Percentiles rank a stretch among this genome's conserved stretches.
Conservation (phyloP, 495 filamentous ascomycete species). For the Hyaloscypha finlandica region DNA sequence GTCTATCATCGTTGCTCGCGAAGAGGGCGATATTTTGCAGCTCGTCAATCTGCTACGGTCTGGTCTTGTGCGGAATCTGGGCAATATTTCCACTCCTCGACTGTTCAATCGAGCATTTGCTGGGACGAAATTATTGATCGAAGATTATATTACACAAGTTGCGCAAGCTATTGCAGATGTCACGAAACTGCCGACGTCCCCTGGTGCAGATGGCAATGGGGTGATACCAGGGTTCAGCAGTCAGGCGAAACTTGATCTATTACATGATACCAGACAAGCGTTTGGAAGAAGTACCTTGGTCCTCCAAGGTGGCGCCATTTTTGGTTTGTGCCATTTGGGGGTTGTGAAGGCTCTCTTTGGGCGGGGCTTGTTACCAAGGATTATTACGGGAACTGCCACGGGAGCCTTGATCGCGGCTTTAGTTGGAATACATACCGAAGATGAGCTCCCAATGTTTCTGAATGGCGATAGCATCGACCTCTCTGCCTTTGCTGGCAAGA, state of each 20-base stretch:
- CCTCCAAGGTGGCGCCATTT: conserved; percentile 88
- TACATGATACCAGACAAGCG: conserved; percentile 88
- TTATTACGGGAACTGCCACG: conserved; percentile 89
- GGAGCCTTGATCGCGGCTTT: conserved; percentile 90
- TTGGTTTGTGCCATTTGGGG: conserved; percentile 88
- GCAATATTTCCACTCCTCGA: conserved; percentile 83
- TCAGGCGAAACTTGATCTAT: conserved; percentile 82
- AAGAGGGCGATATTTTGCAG: conserved; percentile 71
- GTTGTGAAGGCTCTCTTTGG: conserved; percentile 88
- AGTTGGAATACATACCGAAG: conserved; percentile 86
- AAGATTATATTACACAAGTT: conserved; percentile 86
- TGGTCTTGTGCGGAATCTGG: conserved; percentile 86
- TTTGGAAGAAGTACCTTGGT: conserved; percentile 87
- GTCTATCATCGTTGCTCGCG: conserved; percentile 70
- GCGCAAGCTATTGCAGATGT: conserved; percentile 79
- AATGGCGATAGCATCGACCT: conserved; percentile 81
- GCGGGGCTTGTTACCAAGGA: conserved; percentile 80
- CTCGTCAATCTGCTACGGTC: conserved; percentile 80
- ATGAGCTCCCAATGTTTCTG: conserved; percentile 76
- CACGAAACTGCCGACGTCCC: conserved; percentile 64
- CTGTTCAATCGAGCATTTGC: conserved; percentile 85
- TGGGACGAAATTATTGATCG: conserved; percentile 87
- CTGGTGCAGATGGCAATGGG: conserved; percentile 32
- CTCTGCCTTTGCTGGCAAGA: conserved; percentile 66
- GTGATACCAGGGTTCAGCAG: conserved; percentile 58